Percentiles rank a stretch among this genome's conserved stretches.
Conservation (phyloP, 202 grass and related monocot genomes). For the Miscanthus sacchariflorus region DNA sequence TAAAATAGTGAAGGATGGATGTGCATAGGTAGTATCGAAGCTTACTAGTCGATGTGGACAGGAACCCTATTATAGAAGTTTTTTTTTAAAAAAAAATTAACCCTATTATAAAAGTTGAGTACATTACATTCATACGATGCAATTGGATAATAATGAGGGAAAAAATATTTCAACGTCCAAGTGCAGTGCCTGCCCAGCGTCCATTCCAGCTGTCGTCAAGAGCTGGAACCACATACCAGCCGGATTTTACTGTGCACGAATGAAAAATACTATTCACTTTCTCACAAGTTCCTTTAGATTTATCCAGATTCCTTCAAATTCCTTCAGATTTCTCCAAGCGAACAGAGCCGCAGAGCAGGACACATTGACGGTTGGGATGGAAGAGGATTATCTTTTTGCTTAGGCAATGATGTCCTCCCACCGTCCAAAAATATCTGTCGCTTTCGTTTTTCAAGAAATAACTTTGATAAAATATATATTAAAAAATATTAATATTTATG, state of each 20-base stretch:
- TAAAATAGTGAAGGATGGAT: neutral
- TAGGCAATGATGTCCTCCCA: slow-evolving; percentile 30
- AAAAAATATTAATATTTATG: no score
- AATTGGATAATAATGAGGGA: neutral
- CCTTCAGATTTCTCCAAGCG: no score
- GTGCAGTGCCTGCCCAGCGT: slow-evolving; percentile 41
- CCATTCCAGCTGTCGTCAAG: slow-evolving; percentile 31
- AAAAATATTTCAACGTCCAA: slow-evolving; percentile 23
- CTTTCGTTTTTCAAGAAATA: no score
- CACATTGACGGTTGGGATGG: slow-evolving; percentile 26
- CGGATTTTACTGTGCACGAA: no score
- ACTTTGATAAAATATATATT: no score
- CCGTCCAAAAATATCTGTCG: no score
- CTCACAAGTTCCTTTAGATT: no score
- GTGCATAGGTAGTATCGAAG: slow-evolving; percentile 27
- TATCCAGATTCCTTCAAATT: no score
- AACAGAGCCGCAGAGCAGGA: no score
- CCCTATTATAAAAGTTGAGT: slow-evolving; percentile 10
- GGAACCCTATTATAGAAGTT: neutral
- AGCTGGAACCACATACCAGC: neutral
- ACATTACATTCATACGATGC: slow-evolving; percentile 1
- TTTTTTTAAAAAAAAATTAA: no score
- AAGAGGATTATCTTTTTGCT: slow-evolving; percentile 17
- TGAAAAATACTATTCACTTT: no score
- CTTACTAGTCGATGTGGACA: slow-evolving; percentile 24